phyloP scores from a whole-genome alignment of 352 stramenopile species.

The Globisporangium splendens region DNA sequence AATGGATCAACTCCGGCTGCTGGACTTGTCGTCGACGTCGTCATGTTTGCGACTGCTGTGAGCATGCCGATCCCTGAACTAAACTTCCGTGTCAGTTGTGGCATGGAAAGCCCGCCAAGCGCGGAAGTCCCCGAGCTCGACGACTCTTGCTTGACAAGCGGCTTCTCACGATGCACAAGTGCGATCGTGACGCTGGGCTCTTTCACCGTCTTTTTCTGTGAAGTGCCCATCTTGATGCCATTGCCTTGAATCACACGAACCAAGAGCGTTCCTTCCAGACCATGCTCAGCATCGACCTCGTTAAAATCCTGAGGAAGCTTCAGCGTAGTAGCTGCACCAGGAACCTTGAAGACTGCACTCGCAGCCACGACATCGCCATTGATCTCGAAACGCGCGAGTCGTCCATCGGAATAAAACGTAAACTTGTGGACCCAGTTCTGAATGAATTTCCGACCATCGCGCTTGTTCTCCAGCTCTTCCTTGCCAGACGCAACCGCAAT shows the following conservation, averaged over 20 bases:
- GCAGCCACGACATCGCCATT: constrained; percentile 85
- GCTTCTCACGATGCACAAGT: constrained; percentile 63
- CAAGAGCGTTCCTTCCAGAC: constrained; percentile 58
- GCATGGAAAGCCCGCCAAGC: constrained; percentile 64
- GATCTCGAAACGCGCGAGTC: constrained; percentile 85
- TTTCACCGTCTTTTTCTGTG: constrained; percentile 66
- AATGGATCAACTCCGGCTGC: constrained; percentile 36
- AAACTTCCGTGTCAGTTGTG: constrained; percentile 69
- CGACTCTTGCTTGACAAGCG: constrained; percentile 28
- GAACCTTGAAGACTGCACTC: constrained; percentile 85
- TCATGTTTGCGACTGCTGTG: constrained; percentile 33
- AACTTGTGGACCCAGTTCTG: constrained; percentile 92
- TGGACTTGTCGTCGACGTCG: constrained; percentile 29
- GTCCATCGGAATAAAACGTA: constrained; percentile 80
- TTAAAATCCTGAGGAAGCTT: constrained; percentile 88
- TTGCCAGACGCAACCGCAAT: constrained; percentile 83
- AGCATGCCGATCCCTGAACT: constrained; percentile 57
- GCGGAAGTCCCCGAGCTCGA: constrained; percentile 25
- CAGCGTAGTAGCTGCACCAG: constrained; percentile 76
- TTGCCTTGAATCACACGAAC: constrained; percentile 82
- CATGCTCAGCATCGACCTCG: constrained; percentile 80
- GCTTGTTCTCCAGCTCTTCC: constrained; percentile 85
- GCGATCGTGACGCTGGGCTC: constrained; percentile 54
- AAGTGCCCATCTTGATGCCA: constrained; percentile 66
- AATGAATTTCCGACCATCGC: constrained; percentile 78